These are phyloP conservation scores for Alternaria arbusti DNA, from an alignment of 2,329 filamentous ascomycete genomes.

Conservation along the genomic window DNA sequence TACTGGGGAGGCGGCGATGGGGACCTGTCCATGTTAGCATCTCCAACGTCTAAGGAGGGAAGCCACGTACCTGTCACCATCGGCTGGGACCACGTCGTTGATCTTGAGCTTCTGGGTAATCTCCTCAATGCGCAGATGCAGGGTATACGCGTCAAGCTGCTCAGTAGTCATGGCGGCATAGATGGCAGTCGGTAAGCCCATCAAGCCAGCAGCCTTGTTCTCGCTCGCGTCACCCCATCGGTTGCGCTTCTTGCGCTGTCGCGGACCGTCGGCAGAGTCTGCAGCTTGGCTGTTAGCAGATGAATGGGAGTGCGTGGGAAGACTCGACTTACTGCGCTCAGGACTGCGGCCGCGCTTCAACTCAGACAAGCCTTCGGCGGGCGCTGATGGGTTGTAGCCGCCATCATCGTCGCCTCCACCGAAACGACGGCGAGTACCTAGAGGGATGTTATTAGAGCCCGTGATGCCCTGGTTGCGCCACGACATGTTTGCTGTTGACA, in stretches of 20 bases:
- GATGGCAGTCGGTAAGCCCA: slow-evolving; percentile 96
- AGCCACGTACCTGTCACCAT: slow-evolving; percentile 83
- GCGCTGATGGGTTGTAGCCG: slow-evolving; percentile 54
- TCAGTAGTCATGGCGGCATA: slow-evolving; percentile 98
- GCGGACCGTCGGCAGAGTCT: slow-evolving; percentile 71
- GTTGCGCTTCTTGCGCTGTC: slow-evolving; percentile 96
- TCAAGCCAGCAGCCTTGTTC: slow-evolving; percentile 97
- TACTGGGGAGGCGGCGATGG: slow-evolving; percentile 96
- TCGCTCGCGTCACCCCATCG: slow-evolving; percentile 97
- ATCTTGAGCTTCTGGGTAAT: slow-evolving; percentile 99
- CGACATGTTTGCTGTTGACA: slow-evolving; percentile 57
- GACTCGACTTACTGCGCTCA: slow-evolving; percentile 69
- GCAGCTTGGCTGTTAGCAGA: slow-evolving; percentile 21
- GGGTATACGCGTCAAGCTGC: slow-evolving; percentile 94
- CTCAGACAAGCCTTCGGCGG: slow-evolving; percentile 55
- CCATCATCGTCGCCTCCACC: slow-evolving; percentile 67
- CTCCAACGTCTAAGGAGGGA: neutral
- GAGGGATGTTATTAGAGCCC: slow-evolving; percentile 95
- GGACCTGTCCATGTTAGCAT: slow-evolving; percentile 65
- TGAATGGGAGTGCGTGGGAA: neutral
- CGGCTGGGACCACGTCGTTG: slow-evolving; percentile 96
- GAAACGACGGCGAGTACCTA: slow-evolving; percentile 84
- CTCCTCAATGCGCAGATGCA: slow-evolving; percentile 97
- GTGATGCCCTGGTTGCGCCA: slow-evolving; percentile 83
- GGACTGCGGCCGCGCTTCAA: slow-evolving; percentile 93